phyloP scores from a whole-genome alignment of 768 basidiomycete genomes.

The Xerocomellus chrysenteron region DNA sequence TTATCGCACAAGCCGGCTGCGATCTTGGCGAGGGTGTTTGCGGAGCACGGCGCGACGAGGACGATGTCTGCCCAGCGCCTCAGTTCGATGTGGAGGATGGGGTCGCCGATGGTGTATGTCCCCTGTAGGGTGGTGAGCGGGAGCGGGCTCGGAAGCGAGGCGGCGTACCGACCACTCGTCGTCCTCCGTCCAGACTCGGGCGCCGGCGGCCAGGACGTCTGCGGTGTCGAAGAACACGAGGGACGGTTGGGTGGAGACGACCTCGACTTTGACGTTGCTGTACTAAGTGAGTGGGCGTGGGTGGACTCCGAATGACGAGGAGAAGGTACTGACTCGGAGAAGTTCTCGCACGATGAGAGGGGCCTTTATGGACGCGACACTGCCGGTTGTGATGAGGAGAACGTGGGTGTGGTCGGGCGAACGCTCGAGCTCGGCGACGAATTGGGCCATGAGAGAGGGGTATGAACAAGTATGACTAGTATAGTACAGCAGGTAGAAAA shows the following conservation, averaged over 20 bases:
- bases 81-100: constrained; percentile 95
- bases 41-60: constrained; percentile 92
- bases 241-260: constrained; percentile 78
- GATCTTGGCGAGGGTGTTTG: constrained; percentile 95
- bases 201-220: constrained; percentile 50
- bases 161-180: constrained; percentile 88
- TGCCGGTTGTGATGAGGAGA: constrained; percentile 87
- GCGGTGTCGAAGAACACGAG: constrained; percentile 69
- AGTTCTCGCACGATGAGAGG: constrained; percentile 85
- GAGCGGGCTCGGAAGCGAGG: no score
- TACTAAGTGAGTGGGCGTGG: constrained; percentile 48
- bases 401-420: constrained; percentile 49
- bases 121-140: constrained; percentile 41
- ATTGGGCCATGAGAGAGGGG: constrained; percentile 11
- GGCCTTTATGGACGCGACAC: constrained; percentile 92
- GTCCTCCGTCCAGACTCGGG: constrained; percentile 81
- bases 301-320: background rate
- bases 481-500: constrained; percentile 14
- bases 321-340: constrained; percentile 52
- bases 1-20: constrained; percentile 89
- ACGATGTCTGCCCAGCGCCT: constrained; percentile 94
- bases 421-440: constrained; percentile 31
- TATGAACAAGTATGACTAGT: background rate
- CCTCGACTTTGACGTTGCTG: constrained; percentile 70
- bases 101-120: constrained; percentile 77